These are phyloP conservation scores for Ceratocystis harringtonii DNA, from an alignment of 2,329 filamentous ascomycete species.

Conservation along the genomic window DNA sequence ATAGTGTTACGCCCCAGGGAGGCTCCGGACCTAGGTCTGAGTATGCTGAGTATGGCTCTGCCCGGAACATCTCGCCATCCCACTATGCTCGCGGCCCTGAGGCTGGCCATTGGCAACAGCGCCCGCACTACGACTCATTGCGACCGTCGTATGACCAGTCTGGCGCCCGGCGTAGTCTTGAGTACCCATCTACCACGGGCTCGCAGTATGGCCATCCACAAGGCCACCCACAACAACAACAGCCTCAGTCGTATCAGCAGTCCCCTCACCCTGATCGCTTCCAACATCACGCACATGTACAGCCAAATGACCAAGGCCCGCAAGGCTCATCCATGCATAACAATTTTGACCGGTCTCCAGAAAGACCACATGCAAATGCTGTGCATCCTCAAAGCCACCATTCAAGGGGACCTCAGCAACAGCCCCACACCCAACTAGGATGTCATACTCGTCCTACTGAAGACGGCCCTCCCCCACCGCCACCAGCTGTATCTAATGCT, in stretches of 20 bases:
- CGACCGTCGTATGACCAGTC: slow-evolving; percentile 30
- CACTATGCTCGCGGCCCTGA: slow-evolving; percentile 14
- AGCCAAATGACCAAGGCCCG: slow-evolving; percentile 23
- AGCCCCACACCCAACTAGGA: slow-evolving; percentile 2
- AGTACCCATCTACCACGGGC: slow-evolving; percentile 23
- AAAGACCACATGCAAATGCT: slow-evolving; percentile 22
- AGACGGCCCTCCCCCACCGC: slow-evolving; percentile 33
- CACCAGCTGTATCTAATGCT: slow-evolving; percentile 32
- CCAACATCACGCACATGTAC: slow-evolving; percentile 25
- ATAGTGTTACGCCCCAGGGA: not conserved
- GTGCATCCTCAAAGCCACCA: slow-evolving; percentile 20
- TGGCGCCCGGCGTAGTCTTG: slow-evolving; percentile 20
- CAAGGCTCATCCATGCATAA: slow-evolving; percentile 19
- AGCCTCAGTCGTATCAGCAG: slow-evolving; percentile 27
- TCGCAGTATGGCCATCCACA: slow-evolving; percentile 25
- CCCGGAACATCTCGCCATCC: slow-evolving; percentile 5
- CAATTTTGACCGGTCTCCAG: slow-evolving; percentile 21
- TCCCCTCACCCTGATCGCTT: slow-evolving; percentile 21
- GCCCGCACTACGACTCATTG: slow-evolving; percentile 28
- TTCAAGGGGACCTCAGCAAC: slow-evolving; percentile 24
- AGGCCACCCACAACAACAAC: slow-evolving; percentile 12
- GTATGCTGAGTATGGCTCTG: slow-evolving; percentile 13
- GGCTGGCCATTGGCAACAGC: slow-evolving; percentile 11
- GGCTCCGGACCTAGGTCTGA: not conserved
- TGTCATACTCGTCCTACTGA: slow-evolving; percentile 30